phyloP scores from a whole-genome alignment of 805 yeast genomes.

The Candida fluviatilis region DNA sequence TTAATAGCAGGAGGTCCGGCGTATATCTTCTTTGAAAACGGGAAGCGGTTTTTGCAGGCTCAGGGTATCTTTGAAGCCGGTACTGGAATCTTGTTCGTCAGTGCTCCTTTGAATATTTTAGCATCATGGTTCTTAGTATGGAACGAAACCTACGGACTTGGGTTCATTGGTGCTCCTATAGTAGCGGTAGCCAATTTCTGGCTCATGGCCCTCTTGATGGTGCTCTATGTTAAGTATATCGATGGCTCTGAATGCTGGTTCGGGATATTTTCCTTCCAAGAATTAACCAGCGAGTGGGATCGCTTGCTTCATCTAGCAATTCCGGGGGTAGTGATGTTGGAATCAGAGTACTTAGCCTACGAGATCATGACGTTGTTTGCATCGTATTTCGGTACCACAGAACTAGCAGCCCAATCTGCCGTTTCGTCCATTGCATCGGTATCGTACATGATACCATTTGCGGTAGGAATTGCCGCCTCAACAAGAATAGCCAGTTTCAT shows the following conservation, averaged over 20 bases:
- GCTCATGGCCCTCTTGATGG: conserved; percentile 33
- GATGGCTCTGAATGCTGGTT: conserved; percentile 73
- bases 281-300: conserved; percentile 34
- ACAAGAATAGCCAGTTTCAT: conserved; percentile 44
- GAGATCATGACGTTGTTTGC: conserved; percentile 45
- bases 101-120: conserved; percentile 39
- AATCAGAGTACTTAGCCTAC: conserved; percentile 43
- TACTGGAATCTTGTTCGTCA: conserved; percentile 37
- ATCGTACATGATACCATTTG: conserved; percentile 44
- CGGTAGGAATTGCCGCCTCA: conserved; percentile 41
- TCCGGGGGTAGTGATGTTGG: conserved; percentile 44
- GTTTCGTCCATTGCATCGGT: conserved; percentile 44
- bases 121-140: conserved; percentile 41
- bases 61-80: conserved; percentile 48
- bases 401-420: conserved; percentile 50
- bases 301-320: conserved; percentile 33
- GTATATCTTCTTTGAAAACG: conserved; percentile 39
- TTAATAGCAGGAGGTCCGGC: conserved; percentile 39
- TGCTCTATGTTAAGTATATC: conserved; percentile 39
- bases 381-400: conserved; percentile 44
- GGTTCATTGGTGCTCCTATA: conserved; percentile 41
- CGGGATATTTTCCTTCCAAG: conserved; percentile 43
- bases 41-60: conserved; percentile 40
- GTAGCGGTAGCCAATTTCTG: conserved; percentile 41
- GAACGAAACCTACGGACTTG: conserved; percentile 36